These are phyloP conservation scores for Lycium ferocissimum DNA, from an alignment of 257 asterid genomes.

Conservation along the genomic window DNA sequence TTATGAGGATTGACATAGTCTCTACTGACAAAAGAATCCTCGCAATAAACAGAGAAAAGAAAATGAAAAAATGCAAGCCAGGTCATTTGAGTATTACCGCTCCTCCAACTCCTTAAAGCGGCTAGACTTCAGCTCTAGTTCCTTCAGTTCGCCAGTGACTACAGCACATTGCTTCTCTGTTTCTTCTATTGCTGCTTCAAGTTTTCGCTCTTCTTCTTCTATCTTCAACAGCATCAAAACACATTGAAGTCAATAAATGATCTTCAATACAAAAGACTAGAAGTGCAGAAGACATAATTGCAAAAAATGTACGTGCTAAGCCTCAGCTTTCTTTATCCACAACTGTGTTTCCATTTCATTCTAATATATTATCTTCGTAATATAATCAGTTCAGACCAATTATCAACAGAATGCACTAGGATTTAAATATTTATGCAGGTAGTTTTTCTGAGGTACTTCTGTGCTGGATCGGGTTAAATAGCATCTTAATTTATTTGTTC, in stretches of 20 bases:
- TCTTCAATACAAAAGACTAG: background rate
- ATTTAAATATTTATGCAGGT: background rate
- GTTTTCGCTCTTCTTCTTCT: constrained; percentile 95
- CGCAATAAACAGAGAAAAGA: too few species aligned
- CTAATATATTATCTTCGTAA: constrained; percentile 9
- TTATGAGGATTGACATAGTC: too few species aligned
- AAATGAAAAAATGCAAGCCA: constrained; percentile 3
- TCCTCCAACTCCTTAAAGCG: constrained; percentile 98
- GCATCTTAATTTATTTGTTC: background rate
- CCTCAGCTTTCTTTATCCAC: constrained; percentile 17
- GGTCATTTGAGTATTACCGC: constrained; percentile 56
- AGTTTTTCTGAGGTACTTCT: background rate
- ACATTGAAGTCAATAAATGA: background rate
- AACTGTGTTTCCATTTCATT: background rate
- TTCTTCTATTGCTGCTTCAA: constrained; percentile 94
- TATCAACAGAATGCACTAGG: background rate
- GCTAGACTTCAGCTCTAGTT: constrained; percentile 80
- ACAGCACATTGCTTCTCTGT: constrained; percentile 90
- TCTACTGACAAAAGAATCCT: too few species aligned
- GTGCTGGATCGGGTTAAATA: background rate
- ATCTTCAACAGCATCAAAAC: constrained; percentile 54
- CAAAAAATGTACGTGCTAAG: background rate
- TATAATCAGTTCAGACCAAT: background rate
- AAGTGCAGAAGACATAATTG: background rate
- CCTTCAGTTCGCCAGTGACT: constrained; percentile 84